phyloP scores from a whole-genome alignment of 441 rosid species.

The Populus trichocarpa region DNA sequence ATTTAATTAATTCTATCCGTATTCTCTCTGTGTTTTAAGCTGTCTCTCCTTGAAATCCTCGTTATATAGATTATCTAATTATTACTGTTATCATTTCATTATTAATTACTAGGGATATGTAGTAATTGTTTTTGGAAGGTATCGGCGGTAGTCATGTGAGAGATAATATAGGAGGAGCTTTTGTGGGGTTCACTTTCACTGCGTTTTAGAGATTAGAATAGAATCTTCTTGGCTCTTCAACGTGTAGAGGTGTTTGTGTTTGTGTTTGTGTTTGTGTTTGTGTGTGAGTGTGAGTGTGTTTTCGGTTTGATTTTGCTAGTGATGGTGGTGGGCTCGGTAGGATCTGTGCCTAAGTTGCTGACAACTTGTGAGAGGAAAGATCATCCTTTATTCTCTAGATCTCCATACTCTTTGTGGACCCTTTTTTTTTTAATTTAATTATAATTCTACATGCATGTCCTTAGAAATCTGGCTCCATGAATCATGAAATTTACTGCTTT shows the following conservation, averaged over 20 bases:
- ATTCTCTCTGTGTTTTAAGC: constrained; percentile 43
- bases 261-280: too few relatives aligned
- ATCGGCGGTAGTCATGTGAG: constrained; percentile 56
- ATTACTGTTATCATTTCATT: constrained; percentile 17
- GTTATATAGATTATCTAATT: constrained; percentile 9
- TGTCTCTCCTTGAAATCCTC: constrained; percentile 54
- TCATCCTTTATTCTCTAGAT: constrained; percentile 33
- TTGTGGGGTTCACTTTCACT: constrained; percentile 46
- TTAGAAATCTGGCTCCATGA: neutral
- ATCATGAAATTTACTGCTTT: constrained; percentile 18
- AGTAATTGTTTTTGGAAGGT: constrained; percentile 14
- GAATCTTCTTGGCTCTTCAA: constrained; percentile 54
- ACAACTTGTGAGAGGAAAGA: constrained; percentile 35
- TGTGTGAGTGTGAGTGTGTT: constrained; percentile 5
- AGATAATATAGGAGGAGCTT: constrained; percentile 1
- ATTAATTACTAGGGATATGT: constrained; percentile 9
- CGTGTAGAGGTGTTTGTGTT: constrained; percentile 18
- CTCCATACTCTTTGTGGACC: constrained; percentile 25
- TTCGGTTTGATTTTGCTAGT: constrained; percentile 16
- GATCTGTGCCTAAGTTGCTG: constrained; percentile 48
- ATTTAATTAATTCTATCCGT: constrained; percentile 19
- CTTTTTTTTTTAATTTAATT: neutral
- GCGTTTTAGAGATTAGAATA: constrained; percentile 49
- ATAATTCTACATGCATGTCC: neutral
- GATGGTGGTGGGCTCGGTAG: constrained; percentile 48